Base-by-base conservation (phyloP, 1,284 basidiomycete genomes). In the Ustilago tritici region DNA sequence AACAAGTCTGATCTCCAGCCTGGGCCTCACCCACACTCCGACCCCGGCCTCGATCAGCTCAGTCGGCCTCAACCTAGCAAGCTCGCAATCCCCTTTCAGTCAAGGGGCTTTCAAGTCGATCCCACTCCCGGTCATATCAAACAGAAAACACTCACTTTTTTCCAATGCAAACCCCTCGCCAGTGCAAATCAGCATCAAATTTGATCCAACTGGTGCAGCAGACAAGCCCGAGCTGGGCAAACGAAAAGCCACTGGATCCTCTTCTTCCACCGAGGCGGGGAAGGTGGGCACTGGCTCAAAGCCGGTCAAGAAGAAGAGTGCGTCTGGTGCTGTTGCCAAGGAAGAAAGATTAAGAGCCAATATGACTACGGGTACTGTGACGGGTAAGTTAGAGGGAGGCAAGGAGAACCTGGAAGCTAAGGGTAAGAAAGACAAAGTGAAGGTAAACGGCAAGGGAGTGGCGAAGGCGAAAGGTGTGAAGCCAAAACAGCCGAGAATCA, bases 21-120 rank as follows among this genome's bases (percentile, higher is more conserved):
- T 55, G 9, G 46, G 34, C 19, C 32, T 17, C 17, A n/a, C 17
- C n/a, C 31, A 14, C 12, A 14, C 14, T 31, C 8, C 28, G n/a
- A 9, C 32, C 17, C 14, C 31, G 9, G 23, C 32, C 4, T 53
- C 40, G 4, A 43, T 61, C 49, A 43, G 53, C 17, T 56, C 54
- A 3, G 67, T 70, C 14, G 67, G 67, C 40, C 61, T 70, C 34
- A 52, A 52, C 17, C 57, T 70, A 7, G 57, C 57, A 17, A 1
- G 7, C 10, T 41, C 38, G 15, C 59, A 50, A 6, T 12, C n/a
- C 23, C 9, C 23, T 49, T 7, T 23, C 46, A 7, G 19, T 14
- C n/a, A 23, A 19, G 15, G 15, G 15, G 46, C 19, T 14, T 10
- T 49, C 46, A 19, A 28, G 23, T 49, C 46, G 46, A 10, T 15